phyloP scores from a whole-genome alignment of 2,329 filamentous ascomycete genomes.

The Neoarthrinium moseri region DNA sequence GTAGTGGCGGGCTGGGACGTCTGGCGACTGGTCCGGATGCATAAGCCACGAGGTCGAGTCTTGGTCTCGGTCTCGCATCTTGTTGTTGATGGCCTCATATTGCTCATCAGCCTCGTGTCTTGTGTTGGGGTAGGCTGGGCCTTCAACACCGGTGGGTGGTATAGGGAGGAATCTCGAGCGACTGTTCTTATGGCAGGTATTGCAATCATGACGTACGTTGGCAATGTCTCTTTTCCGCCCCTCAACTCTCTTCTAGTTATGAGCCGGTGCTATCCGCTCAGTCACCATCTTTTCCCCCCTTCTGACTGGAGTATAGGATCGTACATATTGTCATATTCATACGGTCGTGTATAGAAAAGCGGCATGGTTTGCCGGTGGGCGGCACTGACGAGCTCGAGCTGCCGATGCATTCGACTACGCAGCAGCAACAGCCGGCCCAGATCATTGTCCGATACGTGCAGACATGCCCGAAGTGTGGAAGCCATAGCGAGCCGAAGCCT shows the following conservation, averaged over 20 bases:
- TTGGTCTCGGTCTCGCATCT: neutral
- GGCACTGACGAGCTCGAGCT: neutral
- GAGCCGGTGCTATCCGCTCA: too few relatives aligned
- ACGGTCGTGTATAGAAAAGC: slow-evolving; percentile 1
- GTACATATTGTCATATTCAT: neutral
- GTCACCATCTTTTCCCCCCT: neutral
- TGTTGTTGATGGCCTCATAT: neutral
- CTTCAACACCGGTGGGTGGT: neutral
- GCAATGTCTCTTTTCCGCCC: too few relatives aligned
- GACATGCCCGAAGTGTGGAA: slow-evolving; percentile 7
- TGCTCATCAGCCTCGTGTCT: neutral
- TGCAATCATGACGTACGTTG: neutral
- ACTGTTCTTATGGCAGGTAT: neutral
- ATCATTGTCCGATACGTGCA: slow-evolving; percentile 10
- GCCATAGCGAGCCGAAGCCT: slow-evolving; percentile 1
- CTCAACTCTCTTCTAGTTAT: too few relatives aligned
- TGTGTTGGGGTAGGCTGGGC: neutral
- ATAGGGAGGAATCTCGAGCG: neutral
- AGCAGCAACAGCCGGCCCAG: slow-evolving; percentile 2
- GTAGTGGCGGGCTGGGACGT: neutral
- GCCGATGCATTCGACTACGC: neutral
- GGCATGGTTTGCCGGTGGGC: neutral
- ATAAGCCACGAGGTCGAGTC: neutral
- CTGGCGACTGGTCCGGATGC: neutral
- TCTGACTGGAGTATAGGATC: neutral